Evolutionary conservation across 176 grass and related monocot species (phyloP).

Genomic region (Oryza brachyantha): DNA sequence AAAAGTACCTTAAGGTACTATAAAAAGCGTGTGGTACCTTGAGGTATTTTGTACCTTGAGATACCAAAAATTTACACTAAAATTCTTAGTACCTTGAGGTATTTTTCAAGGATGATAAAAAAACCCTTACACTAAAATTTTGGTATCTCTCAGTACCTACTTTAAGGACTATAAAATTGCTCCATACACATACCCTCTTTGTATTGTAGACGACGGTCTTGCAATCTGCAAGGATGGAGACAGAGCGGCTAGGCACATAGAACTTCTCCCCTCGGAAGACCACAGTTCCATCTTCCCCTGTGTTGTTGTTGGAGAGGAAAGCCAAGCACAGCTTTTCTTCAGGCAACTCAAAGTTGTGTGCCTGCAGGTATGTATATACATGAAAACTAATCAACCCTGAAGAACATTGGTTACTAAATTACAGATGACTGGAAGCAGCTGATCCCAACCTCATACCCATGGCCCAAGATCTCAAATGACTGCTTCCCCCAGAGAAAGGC

Average conservation of each 20-base stretch:
- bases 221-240: constrained; percentile 77
- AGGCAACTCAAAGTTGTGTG: constrained; percentile 50
- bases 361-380: constrained; percentile 49
- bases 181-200: constrained; percentile 64
- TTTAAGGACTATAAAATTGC: too few relatives aligned
- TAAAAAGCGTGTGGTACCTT: too few relatives aligned
- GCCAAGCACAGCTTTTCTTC: constrained; percentile 65
- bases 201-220: constrained; percentile 81
- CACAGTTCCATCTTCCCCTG: constrained; percentile 60
- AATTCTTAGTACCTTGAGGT: too few relatives aligned
- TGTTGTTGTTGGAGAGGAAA: constrained; percentile 74
- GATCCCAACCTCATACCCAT: constrained; percentile 61
- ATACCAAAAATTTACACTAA: too few relatives aligned
- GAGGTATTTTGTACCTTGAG: too few relatives aligned
- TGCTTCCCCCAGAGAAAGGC: constrained; percentile 61
- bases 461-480: constrained; percentile 52
- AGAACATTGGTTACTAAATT: constrained; percentile 11
- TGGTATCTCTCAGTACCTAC: too few relatives aligned
- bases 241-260: constrained; percentile 64
- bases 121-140: too few relatives aligned
- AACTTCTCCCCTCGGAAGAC: constrained; percentile 57
- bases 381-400: constrained; percentile 23
- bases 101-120: too few relatives aligned
- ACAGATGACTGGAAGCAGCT: constrained; percentile 9
- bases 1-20: too few relatives aligned